Base-by-base conservation (phyloP, 2,329 filamentous ascomycete genomes). In the Coniochaeta hoffmannii region DNA sequence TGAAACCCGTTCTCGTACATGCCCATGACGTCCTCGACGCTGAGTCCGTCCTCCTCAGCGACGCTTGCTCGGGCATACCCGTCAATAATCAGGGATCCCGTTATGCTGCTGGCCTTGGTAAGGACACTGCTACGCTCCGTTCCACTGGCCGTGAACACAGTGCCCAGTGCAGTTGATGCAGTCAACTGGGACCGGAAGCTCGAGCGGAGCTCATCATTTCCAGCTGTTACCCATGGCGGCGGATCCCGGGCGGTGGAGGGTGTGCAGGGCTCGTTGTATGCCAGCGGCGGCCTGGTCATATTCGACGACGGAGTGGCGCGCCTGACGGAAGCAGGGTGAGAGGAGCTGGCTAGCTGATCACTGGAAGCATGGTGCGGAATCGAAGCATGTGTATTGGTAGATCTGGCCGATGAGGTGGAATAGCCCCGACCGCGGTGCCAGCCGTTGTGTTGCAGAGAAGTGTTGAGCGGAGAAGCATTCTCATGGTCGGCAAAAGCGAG, bases 121-220 rank as follows among this genome's bases (percentile, higher is more conserved):
- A 87, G 69, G 52, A 94, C 78, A 65, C 91, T 96, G 68, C 89
- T 95, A 58, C 89, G 81, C 66, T 93, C 89, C 1, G 90, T 95
- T n/a, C 86, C 83, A 5, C 69, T 44, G 6, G 62, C 59, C 1
- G 68, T 67, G 34, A 66, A 69, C 11, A 67, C 62, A 2, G 79
- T 81, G 24, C 87, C 91, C 31, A 78, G 79, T 26, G 74, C 72
- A 5, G 79, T 80, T 3, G 80, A 82, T 34, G 74, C 68, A 17
- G 80, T 79, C 53, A 78, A 68, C 58, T 83, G 80, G 14, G 81
- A 82, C 55, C 80, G 77, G 62, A 76, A 80, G 68, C 80, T 83
- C 0, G 77, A 79, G 34, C 80, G 75, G 31, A 76, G 69, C 65
- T 81, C 79, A 56, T 81, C 79, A 55, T 72, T 38, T 26, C 58